These are phyloP conservation scores for Aspergillus quadrilineatus DNA, from an alignment of 2,329 filamentous ascomycete genomes.

Conservation along the genomic window DNA sequence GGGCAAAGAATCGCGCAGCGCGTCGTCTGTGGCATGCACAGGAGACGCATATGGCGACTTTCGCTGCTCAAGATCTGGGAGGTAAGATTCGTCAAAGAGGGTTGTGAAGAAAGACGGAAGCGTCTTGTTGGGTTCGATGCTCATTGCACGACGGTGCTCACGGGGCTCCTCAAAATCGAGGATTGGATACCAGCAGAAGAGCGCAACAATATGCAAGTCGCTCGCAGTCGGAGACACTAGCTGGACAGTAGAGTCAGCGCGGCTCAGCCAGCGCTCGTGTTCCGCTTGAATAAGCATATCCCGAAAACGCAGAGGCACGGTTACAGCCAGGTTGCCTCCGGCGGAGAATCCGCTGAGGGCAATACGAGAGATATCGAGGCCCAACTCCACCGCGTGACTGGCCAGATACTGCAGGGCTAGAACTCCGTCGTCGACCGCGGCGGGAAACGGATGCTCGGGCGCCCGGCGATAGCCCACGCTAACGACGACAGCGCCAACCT, in stretches of 20 bases:
- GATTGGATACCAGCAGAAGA: slow-evolving; percentile 63
- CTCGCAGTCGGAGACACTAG: slow-evolving; percentile 35
- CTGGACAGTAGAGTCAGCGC: slow-evolving; percentile 36
- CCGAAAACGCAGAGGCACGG: slow-evolving; percentile 59
- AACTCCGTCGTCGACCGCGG: slow-evolving; percentile 63
- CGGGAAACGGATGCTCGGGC: slow-evolving; percentile 62
- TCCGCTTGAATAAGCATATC: slow-evolving; percentile 32
- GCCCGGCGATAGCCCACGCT: slow-evolving; percentile 62
- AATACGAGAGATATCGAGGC: slow-evolving; percentile 58
- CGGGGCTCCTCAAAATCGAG: slow-evolving; percentile 63
- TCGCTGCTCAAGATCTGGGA: slow-evolving; percentile 49
- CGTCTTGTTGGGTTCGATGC: slow-evolving; percentile 52
- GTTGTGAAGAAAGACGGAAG: slow-evolving; percentile 49
- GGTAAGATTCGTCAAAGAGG: slow-evolving; percentile 51
- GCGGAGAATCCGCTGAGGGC: slow-evolving; percentile 63
- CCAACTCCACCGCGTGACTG: slow-evolving; percentile 55
- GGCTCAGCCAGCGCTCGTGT: slow-evolving; percentile 27
- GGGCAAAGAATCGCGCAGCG: slow-evolving; percentile 55
- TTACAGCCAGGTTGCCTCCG: slow-evolving; percentile 62
- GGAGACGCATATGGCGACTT: slow-evolving; percentile 60
- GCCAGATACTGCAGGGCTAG: slow-evolving; percentile 61
- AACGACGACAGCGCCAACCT: slow-evolving; percentile 59
- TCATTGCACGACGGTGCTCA: slow-evolving; percentile 57
- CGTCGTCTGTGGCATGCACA: slow-evolving; percentile 54
- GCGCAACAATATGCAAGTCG: slow-evolving; percentile 53